Percentiles rank a stretch among this genome's conserved stretches.
phyloP scores from a whole-genome alignment of 345 rosid genomes.

The Geranium brycei region DNA sequence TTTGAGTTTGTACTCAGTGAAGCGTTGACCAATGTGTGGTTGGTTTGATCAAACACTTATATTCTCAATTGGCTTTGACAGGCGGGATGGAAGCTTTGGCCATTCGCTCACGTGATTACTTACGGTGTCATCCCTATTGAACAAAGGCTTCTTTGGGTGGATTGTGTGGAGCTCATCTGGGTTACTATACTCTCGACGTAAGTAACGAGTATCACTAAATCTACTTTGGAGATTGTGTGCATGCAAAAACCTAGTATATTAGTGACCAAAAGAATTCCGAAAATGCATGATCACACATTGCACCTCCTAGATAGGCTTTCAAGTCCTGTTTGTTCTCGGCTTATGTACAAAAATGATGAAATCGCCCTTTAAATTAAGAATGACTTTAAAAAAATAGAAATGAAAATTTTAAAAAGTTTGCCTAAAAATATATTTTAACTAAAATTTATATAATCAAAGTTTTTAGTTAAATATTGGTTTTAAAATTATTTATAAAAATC shows the following conservation, averaged over 20 bases:
- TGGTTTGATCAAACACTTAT: neutral
- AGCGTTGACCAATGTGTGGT: neutral
- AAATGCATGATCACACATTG: too few relatives aligned
- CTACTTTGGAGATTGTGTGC: slow-evolving; percentile 2
- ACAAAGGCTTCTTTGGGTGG: slow-evolving; percentile 96
- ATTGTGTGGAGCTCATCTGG: slow-evolving; percentile 87
- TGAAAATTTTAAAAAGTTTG: too few relatives aligned
- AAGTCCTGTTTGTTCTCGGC: neutral
- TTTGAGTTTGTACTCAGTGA: neutral
- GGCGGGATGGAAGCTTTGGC: slow-evolving; percentile 99
- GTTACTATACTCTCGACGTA: slow-evolving; percentile 82
- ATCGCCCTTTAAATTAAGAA: too few relatives aligned
- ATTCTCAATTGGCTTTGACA: slow-evolving; percentile 18
- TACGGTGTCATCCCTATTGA: slow-evolving; percentile 70
- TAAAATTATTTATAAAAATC: too few relatives aligned
- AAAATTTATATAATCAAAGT: too few relatives aligned
- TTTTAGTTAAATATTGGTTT: too few relatives aligned
- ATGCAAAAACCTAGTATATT: neutral
- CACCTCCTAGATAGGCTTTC: neutral
- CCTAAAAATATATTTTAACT: too few relatives aligned
- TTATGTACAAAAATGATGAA: neutral
- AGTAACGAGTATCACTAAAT: slow-evolving; percentile 15
- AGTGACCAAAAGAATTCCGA: too few relatives aligned
- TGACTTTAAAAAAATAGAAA: too few relatives aligned
- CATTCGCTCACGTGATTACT: slow-evolving; percentile 79